phyloP scores from a whole-genome alignment of 768 basidiomycete genomes.

The Cyclocybe cylindracea region DNA sequence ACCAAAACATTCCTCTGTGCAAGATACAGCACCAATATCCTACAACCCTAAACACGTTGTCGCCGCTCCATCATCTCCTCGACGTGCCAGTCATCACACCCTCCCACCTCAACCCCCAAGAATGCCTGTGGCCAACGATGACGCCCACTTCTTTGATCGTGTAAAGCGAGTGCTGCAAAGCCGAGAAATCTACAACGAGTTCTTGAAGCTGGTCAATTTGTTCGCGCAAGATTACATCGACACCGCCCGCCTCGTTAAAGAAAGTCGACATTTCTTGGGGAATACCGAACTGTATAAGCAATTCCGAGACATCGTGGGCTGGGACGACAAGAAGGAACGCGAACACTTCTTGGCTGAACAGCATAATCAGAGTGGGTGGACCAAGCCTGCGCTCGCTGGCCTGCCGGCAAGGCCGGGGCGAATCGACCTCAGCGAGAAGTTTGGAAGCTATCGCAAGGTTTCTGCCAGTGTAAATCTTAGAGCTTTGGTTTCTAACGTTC shows the following conservation, averaged over 20 bases:
- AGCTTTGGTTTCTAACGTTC: not conserved
- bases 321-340: constrained; percentile 74
- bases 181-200: constrained; percentile 87
- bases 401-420: constrained; percentile 49
- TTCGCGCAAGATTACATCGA: constrained; percentile 96
- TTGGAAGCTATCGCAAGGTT: constrained; percentile 89
- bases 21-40: constrained; percentile 39
- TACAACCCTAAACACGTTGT: constrained; percentile 33
- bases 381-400: constrained; percentile 46
- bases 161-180: constrained; percentile 75
- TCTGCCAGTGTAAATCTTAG: constrained; percentile 66
- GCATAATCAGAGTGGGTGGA: constrained; percentile 49
- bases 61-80: constrained; percentile 36
- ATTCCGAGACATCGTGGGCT: constrained; percentile 86
- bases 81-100: constrained; percentile 26
- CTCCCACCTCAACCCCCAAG: constrained; percentile 28
- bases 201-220: constrained; percentile 91
- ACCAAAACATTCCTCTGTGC: constrained; percentile 36
- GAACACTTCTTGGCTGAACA: constrained; percentile 52
- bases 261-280: constrained; percentile 73
- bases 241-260: constrained; percentile 76
- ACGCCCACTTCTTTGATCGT: constrained; percentile 89
- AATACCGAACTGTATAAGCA: constrained; percentile 79
- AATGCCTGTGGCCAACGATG: constrained; percentile 32
- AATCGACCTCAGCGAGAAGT: constrained; percentile 68